Evolutionary conservation across 2,329 filamentous ascomycete species (phyloP).

Genomic region (Botrytis aclada): DNA sequence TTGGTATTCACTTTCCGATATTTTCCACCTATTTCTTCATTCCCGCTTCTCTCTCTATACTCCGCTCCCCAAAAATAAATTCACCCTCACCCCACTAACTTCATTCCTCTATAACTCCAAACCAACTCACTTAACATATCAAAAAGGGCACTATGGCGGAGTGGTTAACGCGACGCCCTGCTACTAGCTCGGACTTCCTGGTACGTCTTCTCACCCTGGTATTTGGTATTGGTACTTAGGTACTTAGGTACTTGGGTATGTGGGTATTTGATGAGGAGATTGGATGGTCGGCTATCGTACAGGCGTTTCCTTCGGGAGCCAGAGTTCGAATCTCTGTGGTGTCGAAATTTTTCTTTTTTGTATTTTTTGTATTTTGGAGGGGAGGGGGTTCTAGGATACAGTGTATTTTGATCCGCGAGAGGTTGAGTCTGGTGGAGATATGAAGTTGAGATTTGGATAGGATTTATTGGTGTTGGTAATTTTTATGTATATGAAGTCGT

Average conservation of each 20-base stretch:
- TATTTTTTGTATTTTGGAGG: not conserved
- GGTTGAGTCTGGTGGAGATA: not conserved
- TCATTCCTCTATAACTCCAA: not conserved
- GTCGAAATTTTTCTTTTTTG: conserved; percentile 13
- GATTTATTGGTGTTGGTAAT: not conserved
- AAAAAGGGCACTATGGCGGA: conserved; percentile 27
- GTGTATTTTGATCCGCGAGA: not conserved
- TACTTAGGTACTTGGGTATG: too few species aligned
- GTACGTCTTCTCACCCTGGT: not conserved
- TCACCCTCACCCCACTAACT: not conserved
- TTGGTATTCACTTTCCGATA: too few species aligned
- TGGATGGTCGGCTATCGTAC: not conserved
- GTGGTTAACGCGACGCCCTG: conserved; percentile 30
- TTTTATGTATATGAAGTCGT: not conserved
- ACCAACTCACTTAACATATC: not conserved
- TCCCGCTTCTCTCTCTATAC: too few species aligned
- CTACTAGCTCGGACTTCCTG: conserved; percentile 4
- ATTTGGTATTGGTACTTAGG: too few species aligned
- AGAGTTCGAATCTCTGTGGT: conserved; percentile 44
- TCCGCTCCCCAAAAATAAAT: too few species aligned
- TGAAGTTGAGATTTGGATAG: not conserved
- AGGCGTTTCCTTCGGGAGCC: conserved; percentile 42
- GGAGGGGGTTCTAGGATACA: not conserved
- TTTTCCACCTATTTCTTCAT: too few species aligned
- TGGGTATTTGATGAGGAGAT: not conserved